Conservation (phyloP, 306 rosid genomes). For the Pachyrhizus erosus region DNA sequence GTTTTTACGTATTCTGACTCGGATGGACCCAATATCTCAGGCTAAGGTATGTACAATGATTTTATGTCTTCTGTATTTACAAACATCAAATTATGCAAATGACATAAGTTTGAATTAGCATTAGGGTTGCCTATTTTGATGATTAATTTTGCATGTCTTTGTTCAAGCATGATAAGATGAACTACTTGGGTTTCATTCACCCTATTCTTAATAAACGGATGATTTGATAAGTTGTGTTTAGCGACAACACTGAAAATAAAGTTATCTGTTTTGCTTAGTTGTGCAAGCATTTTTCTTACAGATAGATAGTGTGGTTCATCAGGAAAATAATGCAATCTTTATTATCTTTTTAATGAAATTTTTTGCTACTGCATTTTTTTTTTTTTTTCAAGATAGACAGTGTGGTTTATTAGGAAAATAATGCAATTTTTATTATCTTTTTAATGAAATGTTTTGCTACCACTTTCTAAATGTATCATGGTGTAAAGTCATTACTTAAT, state of each 20-base stretch:
- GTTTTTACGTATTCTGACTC: slow-evolving; percentile 54
- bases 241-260: neutral
- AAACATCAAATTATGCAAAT: slow-evolving; percentile 25
- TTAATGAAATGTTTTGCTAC: neutral
- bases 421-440: neutral
- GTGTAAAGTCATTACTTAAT: neutral
- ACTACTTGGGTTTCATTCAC: slow-evolving; percentile 17
- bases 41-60: slow-evolving; percentile 70
- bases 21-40: slow-evolving; percentile 57
- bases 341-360: too few relatives aligned
- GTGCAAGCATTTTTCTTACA: neutral
- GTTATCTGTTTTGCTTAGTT: neutral
- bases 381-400: neutral
- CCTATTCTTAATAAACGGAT: slow-evolving; percentile 17
- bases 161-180: slow-evolving; percentile 4
- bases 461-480: neutral
- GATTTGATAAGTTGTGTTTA: slow-evolving; percentile 8
- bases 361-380: too few relatives aligned
- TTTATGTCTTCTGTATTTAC: slow-evolving; percentile 16
- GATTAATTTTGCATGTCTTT: slow-evolving; percentile 34
- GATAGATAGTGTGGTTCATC: neutral
- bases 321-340: neutral
- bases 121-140: neutral
- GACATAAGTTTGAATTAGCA: neutral
- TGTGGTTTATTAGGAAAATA: slow-evolving; percentile 19